A percentile compares a stretch with the other conserved stretches of the same genome.
Conservation (phyloP, 2,329 filamentous ascomycete genomes). For the Cyphellophora attinorum region DNA sequence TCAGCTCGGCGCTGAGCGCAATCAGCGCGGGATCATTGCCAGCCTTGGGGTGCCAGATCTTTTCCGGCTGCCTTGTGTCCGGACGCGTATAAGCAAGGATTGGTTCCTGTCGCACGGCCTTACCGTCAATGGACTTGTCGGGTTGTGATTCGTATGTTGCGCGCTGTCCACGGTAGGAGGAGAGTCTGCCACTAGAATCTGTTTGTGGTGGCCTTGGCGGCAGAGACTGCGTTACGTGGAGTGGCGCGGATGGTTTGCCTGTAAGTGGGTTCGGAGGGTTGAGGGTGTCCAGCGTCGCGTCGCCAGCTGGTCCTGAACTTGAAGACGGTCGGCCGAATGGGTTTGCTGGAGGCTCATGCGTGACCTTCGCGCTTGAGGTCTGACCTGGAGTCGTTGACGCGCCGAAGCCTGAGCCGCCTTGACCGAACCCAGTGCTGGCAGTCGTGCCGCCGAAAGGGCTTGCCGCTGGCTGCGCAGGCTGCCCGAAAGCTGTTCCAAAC, state of each 20-base stretch:
- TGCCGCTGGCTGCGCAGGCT: conserved; percentile 1
- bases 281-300: conserved; percentile 6
- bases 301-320: conserved; percentile 8
- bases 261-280: conserved; percentile 13
- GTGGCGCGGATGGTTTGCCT: conserved; percentile 10
- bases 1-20: conserved; percentile 40
- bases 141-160: conserved; percentile 42
- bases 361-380: conserved; percentile 23
- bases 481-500: conserved; percentile 31
- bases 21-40: conserved; percentile 39
- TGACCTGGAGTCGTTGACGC: conserved; percentile 14
- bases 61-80: conserved; percentile 48
- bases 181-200: conserved; percentile 28
- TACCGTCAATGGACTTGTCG: conserved; percentile 21
- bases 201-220: conserved; percentile 27
- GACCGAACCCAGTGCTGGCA: conserved; percentile 12
- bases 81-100: conserved; percentile 41
- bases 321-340: conserved; percentile 17
- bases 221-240: conserved; percentile 19
- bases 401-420: conserved; percentile 23
- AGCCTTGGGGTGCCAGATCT: conserved; percentile 67
- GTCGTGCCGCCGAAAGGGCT: not conserved
- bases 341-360: conserved; percentile 20
- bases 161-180: conserved; percentile 53
- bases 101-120: not conserved